Evolutionary conservation across 1,284 basidiomycete species (phyloP).

Genomic region (Tilletia indica): DNA sequence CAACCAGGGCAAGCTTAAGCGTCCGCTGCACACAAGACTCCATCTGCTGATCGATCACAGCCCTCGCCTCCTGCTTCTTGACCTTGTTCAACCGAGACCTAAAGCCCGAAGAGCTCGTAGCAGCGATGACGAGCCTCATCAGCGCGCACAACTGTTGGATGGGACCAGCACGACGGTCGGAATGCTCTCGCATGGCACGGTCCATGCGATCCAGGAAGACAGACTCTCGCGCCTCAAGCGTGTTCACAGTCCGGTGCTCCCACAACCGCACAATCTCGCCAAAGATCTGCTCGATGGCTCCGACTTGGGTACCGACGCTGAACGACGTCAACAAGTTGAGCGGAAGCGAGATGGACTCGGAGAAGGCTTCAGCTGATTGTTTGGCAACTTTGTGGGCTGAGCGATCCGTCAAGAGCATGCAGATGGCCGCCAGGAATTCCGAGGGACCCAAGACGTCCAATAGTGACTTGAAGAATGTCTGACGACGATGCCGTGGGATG

Average conservation of each 20-base stretch:
- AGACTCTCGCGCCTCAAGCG: not conserved
- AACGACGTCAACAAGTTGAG: slow-evolving; percentile 69
- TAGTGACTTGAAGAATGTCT: slow-evolving; percentile 88
- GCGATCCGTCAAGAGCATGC: slow-evolving; percentile 82
- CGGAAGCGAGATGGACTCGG: slow-evolving; percentile 64
- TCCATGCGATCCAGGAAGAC: slow-evolving; percentile 18
- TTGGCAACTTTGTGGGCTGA: slow-evolving; percentile 70
- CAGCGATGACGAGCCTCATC: not conserved
- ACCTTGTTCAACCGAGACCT: not conserved
- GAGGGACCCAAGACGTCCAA: slow-evolving; percentile 76
- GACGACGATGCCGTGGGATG: slow-evolving; percentile 80
- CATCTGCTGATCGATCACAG: not conserved
- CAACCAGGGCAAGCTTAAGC: slow-evolving; percentile 13
- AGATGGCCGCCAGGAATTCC: slow-evolving; percentile 79
- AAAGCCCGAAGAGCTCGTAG: not conserved
- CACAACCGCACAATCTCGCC: slow-evolving; percentile 40
- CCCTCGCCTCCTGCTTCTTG: not conserved
- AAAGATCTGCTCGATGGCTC: slow-evolving; percentile 30
- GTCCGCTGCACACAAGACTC: slow-evolving; percentile 7
- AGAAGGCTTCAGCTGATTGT: slow-evolving; percentile 63
- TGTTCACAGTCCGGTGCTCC: slow-evolving; percentile 27
- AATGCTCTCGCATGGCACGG: slow-evolving; percentile 9
- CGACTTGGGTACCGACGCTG: slow-evolving; percentile 58
- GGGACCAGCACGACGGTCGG: slow-evolving; percentile 2
- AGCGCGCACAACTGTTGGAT: slow-evolving; percentile 4